Percentiles rank a stretch among this genome's conserved stretches.
These are phyloP conservation scores for Vicia villosa DNA, from an alignment of 306 rosid species.

Conservation along the genomic window DNA sequence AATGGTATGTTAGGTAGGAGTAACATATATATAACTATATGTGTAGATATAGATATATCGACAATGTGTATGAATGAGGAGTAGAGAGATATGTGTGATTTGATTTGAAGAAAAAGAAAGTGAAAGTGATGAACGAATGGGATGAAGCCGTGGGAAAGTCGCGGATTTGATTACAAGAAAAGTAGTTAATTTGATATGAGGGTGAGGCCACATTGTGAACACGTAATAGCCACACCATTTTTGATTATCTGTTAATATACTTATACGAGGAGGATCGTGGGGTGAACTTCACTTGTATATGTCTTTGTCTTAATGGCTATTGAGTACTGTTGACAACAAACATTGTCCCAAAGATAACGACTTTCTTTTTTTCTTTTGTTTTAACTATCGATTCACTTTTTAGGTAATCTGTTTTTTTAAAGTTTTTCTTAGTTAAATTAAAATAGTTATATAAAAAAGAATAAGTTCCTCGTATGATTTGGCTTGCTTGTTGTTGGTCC, in stretches of 20 bases:
- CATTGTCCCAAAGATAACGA: neutral
- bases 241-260: neutral
- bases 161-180: constrained; percentile 28
- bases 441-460: no score
- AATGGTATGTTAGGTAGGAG: neutral
- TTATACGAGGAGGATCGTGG: neutral
- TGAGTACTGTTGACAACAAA: neutral
- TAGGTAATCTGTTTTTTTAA: no score
- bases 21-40: neutral
- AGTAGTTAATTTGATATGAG: neutral
- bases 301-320: neutral
- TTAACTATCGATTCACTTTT: no score
- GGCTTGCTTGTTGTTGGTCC: no score
- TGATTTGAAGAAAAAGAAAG: neutral
- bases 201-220: constrained; percentile 43
- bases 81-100: neutral
- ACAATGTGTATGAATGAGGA: neutral
- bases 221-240: constrained; percentile 44
- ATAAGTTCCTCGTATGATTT: no score
- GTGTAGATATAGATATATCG: no score
- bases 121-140: constrained; percentile 17
- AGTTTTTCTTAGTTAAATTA: no score
- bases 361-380: neutral
- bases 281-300: neutral
- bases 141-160: constrained; percentile 71